Base-by-base conservation (phyloP, 345 rosid genomes). In the Erodium maritimum region DNA sequence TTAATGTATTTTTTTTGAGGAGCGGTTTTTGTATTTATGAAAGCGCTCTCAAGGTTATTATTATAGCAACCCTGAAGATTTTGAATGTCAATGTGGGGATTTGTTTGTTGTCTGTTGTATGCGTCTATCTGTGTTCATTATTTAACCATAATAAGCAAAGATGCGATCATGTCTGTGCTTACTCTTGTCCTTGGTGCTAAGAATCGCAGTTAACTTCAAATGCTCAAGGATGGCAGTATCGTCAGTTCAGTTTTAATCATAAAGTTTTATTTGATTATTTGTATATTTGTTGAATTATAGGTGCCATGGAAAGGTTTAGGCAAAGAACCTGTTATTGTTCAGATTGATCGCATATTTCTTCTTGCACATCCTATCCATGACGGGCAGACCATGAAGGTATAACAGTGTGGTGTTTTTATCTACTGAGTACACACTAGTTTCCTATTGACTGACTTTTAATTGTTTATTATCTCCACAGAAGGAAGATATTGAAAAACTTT, bases 251-350 rank as follows among this genome's bases (percentile, higher is more conserved):
- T 56, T 46, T 42, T 16, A 42, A 42, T 14, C 17, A 42, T 42
- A 42, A 14, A 16, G 34, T 4, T 22, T 21, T 50, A 42, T 59
- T 54, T 50, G 12, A 21, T 19, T 18, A 19, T 45, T 55, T 65
- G 29, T 14, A 19, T 25, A 16, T 59, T 58, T 52, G 18, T 42
- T 29, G 3, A 45, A 14, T 75, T 61, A 59, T 61, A 91, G 99
- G 99, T 93, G 74, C 99, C 96, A 5, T 93, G 99, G 99, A 89
- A 93, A 78, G 80, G 99, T 70, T 71, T 93, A 58, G 99, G 96
- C 50, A 89, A 89, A 75, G 96, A 93, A 75, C 94, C 99, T 20
- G 99, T 93, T 17, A 80, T 93, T 72, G 95, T 89, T 78, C 82
- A 86, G 59, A 71, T 89, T 57, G 99, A 93, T 61, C 94, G 96